Evolutionary conservation across 768 basidiomycete genomes (phyloP).

Genomic region (Mycena floridula): DNA sequence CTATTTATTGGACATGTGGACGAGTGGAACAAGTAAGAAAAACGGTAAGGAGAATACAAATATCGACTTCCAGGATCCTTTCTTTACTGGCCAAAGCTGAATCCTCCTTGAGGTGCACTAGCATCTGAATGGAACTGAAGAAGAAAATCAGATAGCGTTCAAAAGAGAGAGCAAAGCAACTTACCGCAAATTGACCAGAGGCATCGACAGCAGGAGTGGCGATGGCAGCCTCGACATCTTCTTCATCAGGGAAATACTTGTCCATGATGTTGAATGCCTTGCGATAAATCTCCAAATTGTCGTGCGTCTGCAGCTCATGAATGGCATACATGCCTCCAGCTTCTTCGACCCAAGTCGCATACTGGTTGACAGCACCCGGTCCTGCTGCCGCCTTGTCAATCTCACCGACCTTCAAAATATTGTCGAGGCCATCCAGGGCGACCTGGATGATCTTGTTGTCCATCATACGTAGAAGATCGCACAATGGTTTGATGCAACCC

Average conservation of each 20-base stretch:
- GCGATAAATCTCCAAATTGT: constrained; percentile 99
- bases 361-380: constrained; percentile 83
- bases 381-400: constrained; percentile 82
- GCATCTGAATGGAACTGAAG: constrained; percentile 80
- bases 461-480: constrained; percentile 95
- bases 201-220: constrained; percentile 71
- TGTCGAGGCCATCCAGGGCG: constrained; percentile 95
- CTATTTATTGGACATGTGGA: too few relatives aligned
- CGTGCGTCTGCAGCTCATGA: constrained; percentile 98
- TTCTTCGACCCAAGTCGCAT: constrained; percentile 93
- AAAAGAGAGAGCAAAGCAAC: constrained; percentile 17
- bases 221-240: constrained; percentile 83
- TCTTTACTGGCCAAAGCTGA: constrained; percentile 86
- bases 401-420: constrained; percentile 97
- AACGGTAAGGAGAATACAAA: neutral
- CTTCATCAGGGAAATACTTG: constrained; percentile 98
- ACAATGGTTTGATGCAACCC: constrained; percentile 98
- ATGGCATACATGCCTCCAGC: constrained; percentile 98
- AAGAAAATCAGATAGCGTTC: constrained; percentile 9
- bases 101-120: constrained; percentile 89
- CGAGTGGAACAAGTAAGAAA: neutral
- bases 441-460: constrained; percentile 99
- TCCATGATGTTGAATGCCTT: constrained; percentile 99
- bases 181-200: constrained; percentile 67
- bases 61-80: neutral